phyloP scores from a whole-genome alignment of 2,329 filamentous ascomycete genomes.

The Claviceps sorghi region DNA sequence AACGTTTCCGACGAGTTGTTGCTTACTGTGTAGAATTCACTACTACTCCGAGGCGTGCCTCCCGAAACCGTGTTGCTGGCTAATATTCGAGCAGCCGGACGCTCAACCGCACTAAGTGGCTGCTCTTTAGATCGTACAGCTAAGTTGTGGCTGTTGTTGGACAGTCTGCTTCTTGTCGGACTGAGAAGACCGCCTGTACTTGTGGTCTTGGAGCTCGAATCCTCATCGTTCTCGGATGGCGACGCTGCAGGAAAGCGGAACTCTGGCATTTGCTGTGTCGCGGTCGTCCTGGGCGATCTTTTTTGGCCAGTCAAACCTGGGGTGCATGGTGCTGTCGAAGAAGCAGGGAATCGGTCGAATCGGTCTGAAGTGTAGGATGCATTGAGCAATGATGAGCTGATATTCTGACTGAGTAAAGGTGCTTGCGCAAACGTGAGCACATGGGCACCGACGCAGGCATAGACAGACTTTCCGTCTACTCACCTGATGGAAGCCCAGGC shows the following conservation, averaged over 20 bases:
- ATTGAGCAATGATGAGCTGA: constrained; percentile 37
- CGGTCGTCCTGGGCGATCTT: constrained; percentile 22
- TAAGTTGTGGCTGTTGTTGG: constrained; percentile 20
- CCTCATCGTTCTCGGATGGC: constrained; percentile 23
- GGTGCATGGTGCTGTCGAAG: constrained; percentile 31
- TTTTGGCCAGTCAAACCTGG: constrained; percentile 22
- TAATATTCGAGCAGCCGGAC: constrained; percentile 50
- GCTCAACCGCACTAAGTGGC: constrained; percentile 40
- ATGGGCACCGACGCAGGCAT: background rate
- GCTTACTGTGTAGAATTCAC: constrained; percentile 87
- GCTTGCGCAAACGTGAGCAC: constrained; percentile 8
- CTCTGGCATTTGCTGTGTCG: constrained; percentile 27
- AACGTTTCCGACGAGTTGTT: constrained; percentile 92
- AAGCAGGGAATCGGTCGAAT: constrained; percentile 25
- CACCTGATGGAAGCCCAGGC: constrained; percentile 25
- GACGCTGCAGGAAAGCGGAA: constrained; percentile 41
- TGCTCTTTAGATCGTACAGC: constrained; percentile 28
- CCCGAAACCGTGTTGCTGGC: constrained; percentile 60
- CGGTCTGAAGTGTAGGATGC: constrained; percentile 39
- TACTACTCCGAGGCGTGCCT: constrained; percentile 76
- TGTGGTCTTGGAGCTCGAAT: constrained; percentile 13
- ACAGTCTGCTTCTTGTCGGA: constrained; percentile 17
- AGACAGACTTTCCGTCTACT: background rate
- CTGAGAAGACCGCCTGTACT: constrained; percentile 26
- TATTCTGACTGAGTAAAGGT: constrained; percentile 28